Conservation (phyloP, 2,329 filamentous ascomycete species). For the Hansfordia pulvinata region DNA sequence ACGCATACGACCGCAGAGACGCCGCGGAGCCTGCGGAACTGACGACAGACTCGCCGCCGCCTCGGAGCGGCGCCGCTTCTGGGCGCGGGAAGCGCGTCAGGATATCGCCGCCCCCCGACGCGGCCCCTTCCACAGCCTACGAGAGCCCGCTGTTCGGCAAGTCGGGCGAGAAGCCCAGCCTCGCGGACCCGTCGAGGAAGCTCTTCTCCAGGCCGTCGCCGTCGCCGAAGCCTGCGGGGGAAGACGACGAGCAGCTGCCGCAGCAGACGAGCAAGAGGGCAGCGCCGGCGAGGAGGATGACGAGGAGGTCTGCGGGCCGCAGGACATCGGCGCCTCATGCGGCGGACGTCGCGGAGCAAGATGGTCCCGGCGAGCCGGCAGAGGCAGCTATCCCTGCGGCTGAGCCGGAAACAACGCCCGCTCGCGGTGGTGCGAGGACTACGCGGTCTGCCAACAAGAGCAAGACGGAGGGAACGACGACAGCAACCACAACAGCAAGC, state of each 20-base stretch:
- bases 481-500: neutral
- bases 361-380: neutral
- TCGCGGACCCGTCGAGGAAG: constrained; percentile 13
- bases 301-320: neutral
- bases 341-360: no score
- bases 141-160: constrained; percentile 18
- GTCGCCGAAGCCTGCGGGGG: constrained; percentile 4
- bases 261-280: constrained; percentile 1
- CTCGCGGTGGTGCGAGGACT: neutral
- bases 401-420: neutral
- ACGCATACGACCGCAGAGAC: constrained; percentile 25
- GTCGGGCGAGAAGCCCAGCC: constrained; percentile 15
- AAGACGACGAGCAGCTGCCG: constrained; percentile 6
- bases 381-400: neutral
- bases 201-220: constrained; percentile 14
- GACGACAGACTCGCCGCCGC: no score
- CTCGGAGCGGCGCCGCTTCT: no score
- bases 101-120: no score
- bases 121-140: no score
- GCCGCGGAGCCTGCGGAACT: constrained; percentile 17
- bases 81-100: no score
- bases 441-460: neutral
- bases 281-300: neutral
- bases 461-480: neutral
- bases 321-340: no score